Percentiles rank a stretch among this genome's conserved stretches.
phyloP scores from a whole-genome alignment of 2,329 filamentous ascomycete species.

The Amylocarpus encephaloides region DNA sequence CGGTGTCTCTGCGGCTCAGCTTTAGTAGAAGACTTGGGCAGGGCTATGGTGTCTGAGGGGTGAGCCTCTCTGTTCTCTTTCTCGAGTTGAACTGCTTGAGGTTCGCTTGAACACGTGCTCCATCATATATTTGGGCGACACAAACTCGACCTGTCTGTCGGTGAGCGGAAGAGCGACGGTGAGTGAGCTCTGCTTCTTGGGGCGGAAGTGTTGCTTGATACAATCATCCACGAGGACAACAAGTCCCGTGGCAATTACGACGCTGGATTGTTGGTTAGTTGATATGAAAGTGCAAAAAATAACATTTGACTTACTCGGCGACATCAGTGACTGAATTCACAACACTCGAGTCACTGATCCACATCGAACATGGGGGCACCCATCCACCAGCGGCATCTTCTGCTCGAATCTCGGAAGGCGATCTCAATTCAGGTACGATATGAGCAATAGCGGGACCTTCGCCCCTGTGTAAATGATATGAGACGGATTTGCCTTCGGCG shows the following conservation, averaged over 20 bases:
- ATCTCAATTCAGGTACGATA: slow-evolving; percentile 74
- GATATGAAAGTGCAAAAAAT: neutral
- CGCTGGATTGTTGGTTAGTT: slow-evolving; percentile 43
- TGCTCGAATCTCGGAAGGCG: slow-evolving; percentile 60
- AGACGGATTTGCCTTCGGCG: slow-evolving; percentile 55
- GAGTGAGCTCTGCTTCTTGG: slow-evolving; percentile 38
- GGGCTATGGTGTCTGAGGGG: slow-evolving; percentile 1
- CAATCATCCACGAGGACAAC: slow-evolving; percentile 85
- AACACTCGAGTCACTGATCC: slow-evolving; percentile 71
- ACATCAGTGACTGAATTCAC: slow-evolving; percentile 66
- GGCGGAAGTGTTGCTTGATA: slow-evolving; percentile 52
- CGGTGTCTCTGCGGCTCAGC: neutral
- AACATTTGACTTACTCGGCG: slow-evolving; percentile 64
- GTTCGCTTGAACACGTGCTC: slow-evolving; percentile 56
- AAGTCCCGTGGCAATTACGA: slow-evolving; percentile 84
- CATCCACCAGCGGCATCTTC: slow-evolving; percentile 78
- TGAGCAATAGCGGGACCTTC: slow-evolving; percentile 66
- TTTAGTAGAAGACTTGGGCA: neutral
- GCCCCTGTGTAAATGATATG: slow-evolving; percentile 72
- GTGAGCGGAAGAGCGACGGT: slow-evolving; percentile 46
- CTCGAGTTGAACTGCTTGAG: slow-evolving; percentile 21
- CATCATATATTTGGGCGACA: slow-evolving; percentile 55
- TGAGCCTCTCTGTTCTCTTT: slow-evolving; percentile 9
- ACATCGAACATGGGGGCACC: slow-evolving; percentile 86
- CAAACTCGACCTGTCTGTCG: slow-evolving; percentile 49